Conservation (phyloP, 1,284 basidiomycete genomes). For the Schizophyllum commune region DNA sequence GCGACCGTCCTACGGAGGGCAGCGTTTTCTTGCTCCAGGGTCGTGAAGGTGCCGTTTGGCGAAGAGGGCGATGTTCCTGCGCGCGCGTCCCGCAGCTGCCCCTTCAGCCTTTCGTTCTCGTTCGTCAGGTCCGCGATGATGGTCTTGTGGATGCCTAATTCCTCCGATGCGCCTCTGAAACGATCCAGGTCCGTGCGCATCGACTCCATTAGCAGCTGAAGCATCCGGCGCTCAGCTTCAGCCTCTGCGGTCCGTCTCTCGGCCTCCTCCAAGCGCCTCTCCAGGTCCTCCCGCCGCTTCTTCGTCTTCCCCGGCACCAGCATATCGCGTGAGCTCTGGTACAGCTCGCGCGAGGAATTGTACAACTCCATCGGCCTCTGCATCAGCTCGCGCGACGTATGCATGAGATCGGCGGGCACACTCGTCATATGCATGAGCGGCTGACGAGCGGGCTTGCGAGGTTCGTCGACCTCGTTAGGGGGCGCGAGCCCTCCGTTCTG, state of each 20-base stretch:
- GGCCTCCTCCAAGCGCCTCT: background rate
- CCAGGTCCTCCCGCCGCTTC: background rate
- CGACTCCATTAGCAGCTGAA: background rate
- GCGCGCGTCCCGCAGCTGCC: background rate
- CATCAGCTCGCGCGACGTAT: background rate
- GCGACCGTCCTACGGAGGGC: background rate
- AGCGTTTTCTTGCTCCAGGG: background rate
- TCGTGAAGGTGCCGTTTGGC: too few relatives aligned
- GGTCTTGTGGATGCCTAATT: background rate
- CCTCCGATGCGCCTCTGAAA: background rate
- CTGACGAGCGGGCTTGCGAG: background rate
- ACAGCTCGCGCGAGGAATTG: background rate
- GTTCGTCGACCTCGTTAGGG: background rate
- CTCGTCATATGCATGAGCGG: background rate
- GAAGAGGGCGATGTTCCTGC: too few relatives aligned
- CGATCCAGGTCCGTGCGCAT: background rate
- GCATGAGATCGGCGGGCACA: background rate
- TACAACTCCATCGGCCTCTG: background rate
- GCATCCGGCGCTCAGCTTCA: background rate
- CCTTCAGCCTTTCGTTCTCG: background rate
- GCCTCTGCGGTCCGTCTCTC: background rate
- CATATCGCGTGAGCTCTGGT: background rate
- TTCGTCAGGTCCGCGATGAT: background rate
- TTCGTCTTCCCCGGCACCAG: background rate
- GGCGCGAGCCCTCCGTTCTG: too few relatives aligned